These are phyloP conservation scores for Salvia miltiorrhiza DNA, from an alignment of 257 asterid genomes.

Conservation along the genomic window DNA sequence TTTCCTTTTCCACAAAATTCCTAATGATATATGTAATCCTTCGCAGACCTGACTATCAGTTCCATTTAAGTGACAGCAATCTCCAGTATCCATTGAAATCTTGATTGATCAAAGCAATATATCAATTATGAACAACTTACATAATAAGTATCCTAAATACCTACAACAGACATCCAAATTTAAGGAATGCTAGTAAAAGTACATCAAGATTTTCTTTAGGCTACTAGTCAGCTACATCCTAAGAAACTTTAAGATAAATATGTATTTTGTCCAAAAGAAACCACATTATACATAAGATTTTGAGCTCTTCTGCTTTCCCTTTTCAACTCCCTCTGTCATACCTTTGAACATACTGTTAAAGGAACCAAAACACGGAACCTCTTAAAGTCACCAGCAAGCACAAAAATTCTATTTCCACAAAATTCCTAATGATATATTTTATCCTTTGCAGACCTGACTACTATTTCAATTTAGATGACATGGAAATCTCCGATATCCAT, in stretches of 20 bases:
- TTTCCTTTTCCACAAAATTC: background rate
- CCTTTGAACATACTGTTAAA: too few species aligned
- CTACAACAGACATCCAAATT: background rate
- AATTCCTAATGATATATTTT: background rate
- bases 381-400: background rate
- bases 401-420: background rate
- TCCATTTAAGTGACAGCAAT: constrained; percentile 11
- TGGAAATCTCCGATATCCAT: constrained; percentile 2
- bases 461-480: constrained; percentile 11
- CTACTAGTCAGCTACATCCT: background rate
- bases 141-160: background rate
- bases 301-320: too few species aligned
- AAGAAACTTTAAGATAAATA: background rate
- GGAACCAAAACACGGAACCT: background rate
- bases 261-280: background rate
- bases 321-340: too few species aligned
- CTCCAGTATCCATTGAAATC: constrained; percentile 9
- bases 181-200: background rate
- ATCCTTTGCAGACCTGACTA: background rate
- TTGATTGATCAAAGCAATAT: background rate
- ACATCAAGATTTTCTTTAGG: background rate
- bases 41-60: constrained; percentile 2
- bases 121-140: background rate
- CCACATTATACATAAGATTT: background rate
- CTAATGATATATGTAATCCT: background rate